Conservation (phyloP, 495 filamentous ascomycete genomes). For the Cenococcum geophilum region DNA sequence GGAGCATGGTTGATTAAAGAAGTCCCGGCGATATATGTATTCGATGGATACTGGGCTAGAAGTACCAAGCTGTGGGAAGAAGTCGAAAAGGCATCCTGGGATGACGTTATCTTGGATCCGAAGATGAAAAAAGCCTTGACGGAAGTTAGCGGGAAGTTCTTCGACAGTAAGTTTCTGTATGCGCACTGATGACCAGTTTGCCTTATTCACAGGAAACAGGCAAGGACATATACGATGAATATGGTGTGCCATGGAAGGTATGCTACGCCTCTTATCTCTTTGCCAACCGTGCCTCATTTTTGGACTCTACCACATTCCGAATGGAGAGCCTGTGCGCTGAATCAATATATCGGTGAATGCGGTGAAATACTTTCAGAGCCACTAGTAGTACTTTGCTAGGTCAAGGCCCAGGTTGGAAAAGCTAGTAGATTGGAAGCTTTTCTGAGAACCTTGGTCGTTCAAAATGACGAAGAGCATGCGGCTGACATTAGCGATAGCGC, state of each 20-base stretch:
- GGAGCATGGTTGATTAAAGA: slow-evolving; percentile 38
- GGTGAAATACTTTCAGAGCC: too few relatives aligned
- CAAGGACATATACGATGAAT: slow-evolving; percentile 41
- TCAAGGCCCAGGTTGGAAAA: background rate
- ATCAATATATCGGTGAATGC: too few relatives aligned
- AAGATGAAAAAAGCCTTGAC: slow-evolving; percentile 43
- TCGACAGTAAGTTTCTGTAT: slow-evolving; percentile 33
- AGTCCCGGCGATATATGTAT: slow-evolving; percentile 41
- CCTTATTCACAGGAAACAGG: background rate
- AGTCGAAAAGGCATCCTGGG: slow-evolving; percentile 41
- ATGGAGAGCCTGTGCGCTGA: too few relatives aligned
- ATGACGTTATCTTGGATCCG: slow-evolving; percentile 44
- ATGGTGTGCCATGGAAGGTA: slow-evolving; percentile 44
- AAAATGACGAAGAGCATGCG: too few relatives aligned
- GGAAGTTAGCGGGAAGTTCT: slow-evolving; percentile 41
- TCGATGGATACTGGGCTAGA: slow-evolving; percentile 40
- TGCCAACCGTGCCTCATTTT: too few relatives aligned
- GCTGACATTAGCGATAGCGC: slow-evolving; percentile 3
- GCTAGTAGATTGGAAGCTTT: background rate
- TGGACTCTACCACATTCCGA: too few relatives aligned
- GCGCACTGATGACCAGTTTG: background rate
- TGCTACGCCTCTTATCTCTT: slow-evolving; percentile 19
- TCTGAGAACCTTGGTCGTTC: background rate
- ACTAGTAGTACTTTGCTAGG: background rate
- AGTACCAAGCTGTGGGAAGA: slow-evolving; percentile 38